A percentile compares a stretch with the other conserved stretches of the same genome.
These are phyloP conservation scores for Wickerhamomyces mucosus DNA, from an alignment of 805 yeast species.

Conservation along the genomic window DNA sequence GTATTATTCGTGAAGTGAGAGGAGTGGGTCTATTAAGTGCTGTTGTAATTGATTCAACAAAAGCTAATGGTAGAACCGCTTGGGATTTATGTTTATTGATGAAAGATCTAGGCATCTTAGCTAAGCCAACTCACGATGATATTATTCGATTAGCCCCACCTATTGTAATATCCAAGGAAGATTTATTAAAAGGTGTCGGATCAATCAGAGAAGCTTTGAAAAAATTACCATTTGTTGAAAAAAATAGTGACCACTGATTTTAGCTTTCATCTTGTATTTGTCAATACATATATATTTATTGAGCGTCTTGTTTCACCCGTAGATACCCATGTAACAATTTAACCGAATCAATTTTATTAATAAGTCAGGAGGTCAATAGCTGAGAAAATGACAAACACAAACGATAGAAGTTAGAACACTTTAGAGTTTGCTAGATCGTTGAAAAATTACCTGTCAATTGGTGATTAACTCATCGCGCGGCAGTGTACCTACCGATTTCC, in stretches of 20 bases:
- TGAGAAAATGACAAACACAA: no score
- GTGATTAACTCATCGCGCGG: no score
- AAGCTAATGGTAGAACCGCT: conserved; percentile 83
- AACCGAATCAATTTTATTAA: no score
- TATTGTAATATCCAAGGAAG: conserved; percentile 80
- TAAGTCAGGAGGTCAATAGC: no score
- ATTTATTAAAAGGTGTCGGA: conserved; percentile 71
- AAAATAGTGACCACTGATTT: conserved; percentile 10
- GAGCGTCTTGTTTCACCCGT: no score
- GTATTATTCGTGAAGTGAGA: conserved; percentile 54
- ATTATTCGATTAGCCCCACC: conserved; percentile 97
- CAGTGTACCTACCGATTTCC: no score
- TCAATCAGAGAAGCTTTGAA: conserved; percentile 54
- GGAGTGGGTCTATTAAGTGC: conserved; percentile 77
- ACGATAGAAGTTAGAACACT: no score
- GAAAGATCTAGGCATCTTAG: conserved; percentile 83
- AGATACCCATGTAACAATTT: no score
- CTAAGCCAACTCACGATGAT: conserved; percentile 95
- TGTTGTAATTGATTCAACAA: conserved; percentile 77
- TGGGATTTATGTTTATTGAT: conserved; percentile 92
- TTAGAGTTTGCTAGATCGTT: no score
- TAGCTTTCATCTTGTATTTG: not conserved
- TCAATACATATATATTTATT: not conserved
- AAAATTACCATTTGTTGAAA: conserved; percentile 43
- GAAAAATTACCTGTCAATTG: no score